Percentiles rank a stretch among this genome's conserved stretches.
Conservation (phyloP, 192 early-diverging fungal species). For the Podochytrium sp. region DNA sequence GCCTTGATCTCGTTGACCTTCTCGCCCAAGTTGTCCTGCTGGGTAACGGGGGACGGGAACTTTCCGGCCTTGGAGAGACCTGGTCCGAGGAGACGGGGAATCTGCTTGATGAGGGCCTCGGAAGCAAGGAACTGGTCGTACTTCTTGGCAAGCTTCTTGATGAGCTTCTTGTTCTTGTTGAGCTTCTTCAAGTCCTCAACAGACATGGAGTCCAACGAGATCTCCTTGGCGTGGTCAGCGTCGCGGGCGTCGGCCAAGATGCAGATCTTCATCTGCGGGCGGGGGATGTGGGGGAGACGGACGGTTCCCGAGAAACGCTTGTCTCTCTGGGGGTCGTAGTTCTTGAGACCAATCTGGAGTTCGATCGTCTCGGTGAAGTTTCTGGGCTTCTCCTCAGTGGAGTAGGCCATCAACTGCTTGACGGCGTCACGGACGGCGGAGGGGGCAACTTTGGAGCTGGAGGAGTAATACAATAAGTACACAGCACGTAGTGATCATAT, state of each 20-base stretch:
- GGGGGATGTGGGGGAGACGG: constrained; percentile 91
- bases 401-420: constrained; percentile 66
- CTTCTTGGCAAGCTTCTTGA: constrained; percentile 99
- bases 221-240: constrained; percentile 93
- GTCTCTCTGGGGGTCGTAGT: constrained; percentile 99
- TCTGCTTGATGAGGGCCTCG: constrained; percentile 98
- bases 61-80: constrained; percentile 99
- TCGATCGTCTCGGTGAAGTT: constrained; percentile 98
- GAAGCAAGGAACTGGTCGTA: constrained; percentile 98
- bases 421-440: constrained; percentile 86
- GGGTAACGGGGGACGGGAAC: constrained; percentile 96
- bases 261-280: constrained; percentile 94
- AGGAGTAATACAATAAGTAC: too few species aligned
- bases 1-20: constrained; percentile 93
- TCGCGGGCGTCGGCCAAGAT: constrained; percentile 95
- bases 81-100: constrained; percentile 96
- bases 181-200: constrained; percentile 99
- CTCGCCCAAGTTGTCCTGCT: constrained; percentile 81
- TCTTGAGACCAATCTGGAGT: constrained; percentile 98
- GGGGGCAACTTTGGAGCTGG: constrained; percentile 78
- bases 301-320: constrained; percentile 99
- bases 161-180: constrained; percentile 99
- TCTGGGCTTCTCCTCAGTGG: constrained; percentile 84
- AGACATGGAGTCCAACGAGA: constrained; percentile 86
- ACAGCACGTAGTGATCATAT: not conserved